phyloP scores from a whole-genome alignment of 1,139 yeast species.

The Yarrowia galli region DNA sequence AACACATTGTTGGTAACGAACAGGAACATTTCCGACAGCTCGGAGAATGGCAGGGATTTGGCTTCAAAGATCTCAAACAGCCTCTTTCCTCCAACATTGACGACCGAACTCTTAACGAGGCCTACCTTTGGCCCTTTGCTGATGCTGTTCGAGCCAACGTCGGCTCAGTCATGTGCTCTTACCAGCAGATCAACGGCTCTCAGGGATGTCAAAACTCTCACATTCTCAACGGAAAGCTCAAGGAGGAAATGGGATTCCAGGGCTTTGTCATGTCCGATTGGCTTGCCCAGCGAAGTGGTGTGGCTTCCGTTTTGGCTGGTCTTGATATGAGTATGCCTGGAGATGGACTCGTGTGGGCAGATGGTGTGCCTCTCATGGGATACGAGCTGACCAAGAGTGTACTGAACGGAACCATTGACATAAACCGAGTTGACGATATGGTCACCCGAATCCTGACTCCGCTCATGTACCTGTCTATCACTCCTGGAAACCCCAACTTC shows the following conservation, averaged over 20 bases:
- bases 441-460: constrained; percentile 66
- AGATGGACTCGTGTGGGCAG: constrained; percentile 60
- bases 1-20: constrained; percentile 67
- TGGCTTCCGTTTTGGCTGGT: constrained; percentile 61
- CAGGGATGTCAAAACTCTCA: constrained; percentile 69
- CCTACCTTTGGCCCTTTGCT: constrained; percentile 72
- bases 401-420: constrained; percentile 4
- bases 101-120: constrained; percentile 68
- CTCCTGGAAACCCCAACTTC: constrained; percentile 60
- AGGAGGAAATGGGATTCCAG: constrained; percentile 70
- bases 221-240: constrained; percentile 61
- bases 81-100: constrained; percentile 58
- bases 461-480: constrained; percentile 48
- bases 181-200: constrained; percentile 64
- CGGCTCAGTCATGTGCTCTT: constrained; percentile 70
- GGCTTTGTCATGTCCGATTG: constrained; percentile 70
- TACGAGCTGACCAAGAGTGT: constrained; percentile 23
- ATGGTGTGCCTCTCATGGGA: constrained; percentile 56
- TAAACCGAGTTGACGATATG: constrained; percentile 56
- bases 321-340: constrained; percentile 76
- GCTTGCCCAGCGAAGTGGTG: constrained; percentile 53
- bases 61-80: constrained; percentile 44
- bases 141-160: constrained; percentile 69
- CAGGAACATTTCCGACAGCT: constrained; percentile 70
- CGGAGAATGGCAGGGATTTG: constrained; percentile 57